Conservation (phyloP, 495 filamentous ascomycete species). For the Xylaria flabelliformis region DNA sequence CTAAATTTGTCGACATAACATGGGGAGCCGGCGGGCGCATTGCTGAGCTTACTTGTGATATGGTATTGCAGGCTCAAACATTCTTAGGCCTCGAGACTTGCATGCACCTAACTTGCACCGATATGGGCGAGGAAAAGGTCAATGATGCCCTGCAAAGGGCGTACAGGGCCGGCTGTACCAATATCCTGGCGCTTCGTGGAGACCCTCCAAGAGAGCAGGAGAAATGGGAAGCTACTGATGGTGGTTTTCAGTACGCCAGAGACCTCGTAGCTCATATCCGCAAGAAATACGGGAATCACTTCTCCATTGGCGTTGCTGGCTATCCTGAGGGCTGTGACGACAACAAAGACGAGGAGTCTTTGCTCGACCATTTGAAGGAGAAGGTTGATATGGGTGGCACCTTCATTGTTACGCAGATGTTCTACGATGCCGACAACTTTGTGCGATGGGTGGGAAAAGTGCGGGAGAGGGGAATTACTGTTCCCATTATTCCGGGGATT, state of each 20-base stretch:
- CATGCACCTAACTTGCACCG: conserved; percentile 99
- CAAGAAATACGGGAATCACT: conserved; percentile 88
- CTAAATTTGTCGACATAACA: conserved; percentile 96
- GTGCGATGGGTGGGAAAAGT: conserved; percentile 86
- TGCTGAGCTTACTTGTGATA: conserved; percentile 93
- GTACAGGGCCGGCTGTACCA: conserved; percentile 95
- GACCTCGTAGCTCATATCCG: conserved; percentile 95
- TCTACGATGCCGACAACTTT: conserved; percentile 97
- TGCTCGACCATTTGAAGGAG: conserved; percentile 94
- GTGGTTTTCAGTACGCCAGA: conserved; percentile 88
- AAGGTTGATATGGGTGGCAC: conserved; percentile 94
- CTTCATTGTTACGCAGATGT: conserved; percentile 99
- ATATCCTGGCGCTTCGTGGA: conserved; percentile 93
- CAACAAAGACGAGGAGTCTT: conserved; percentile 78
- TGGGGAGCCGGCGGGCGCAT: conserved; percentile 96
- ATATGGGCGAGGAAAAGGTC: conserved; percentile 92
- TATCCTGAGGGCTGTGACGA: conserved; percentile 98
- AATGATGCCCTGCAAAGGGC: conserved; percentile 86
- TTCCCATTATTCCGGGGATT: conserved; percentile 96
- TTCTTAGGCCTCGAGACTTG: conserved; percentile 96
- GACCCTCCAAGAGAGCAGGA: conserved; percentile 96
- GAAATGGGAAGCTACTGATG: conserved; percentile 85
- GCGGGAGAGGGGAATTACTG: conserved; percentile 79
- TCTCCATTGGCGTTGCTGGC: conserved; percentile 96
- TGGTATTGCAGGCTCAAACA: conserved; percentile 97